Base-by-base conservation (phyloP, 2,329 filamentous ascomycete genomes). In the Neodidymelliopsis sp. region DNA sequence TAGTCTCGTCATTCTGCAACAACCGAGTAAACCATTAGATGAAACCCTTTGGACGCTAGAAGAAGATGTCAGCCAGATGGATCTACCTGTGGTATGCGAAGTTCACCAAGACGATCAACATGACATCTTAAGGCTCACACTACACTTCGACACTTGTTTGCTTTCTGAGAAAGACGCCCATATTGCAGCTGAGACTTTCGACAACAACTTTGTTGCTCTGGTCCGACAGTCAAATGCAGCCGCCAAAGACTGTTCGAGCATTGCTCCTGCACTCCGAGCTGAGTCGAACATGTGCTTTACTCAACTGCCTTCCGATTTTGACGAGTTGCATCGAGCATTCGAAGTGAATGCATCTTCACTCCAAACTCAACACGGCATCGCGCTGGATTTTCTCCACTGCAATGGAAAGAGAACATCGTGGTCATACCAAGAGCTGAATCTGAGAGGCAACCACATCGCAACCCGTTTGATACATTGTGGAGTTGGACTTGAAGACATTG, bases 1-100 rank as follows among this genome's bases (percentile, higher is more conserved):
- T 65, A 89, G 88, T 1, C 74, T 96, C 22, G 76, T 97, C 12
- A 82, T 97, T 37, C 76, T 96, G 9, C 92, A 97, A 65, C 85
- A 87, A 31, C 78, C 82, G 0, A 63, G 77, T 6, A 45, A 56
- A 8, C 53, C 69, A 1, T 66, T 84, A 6, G 74, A 84, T 53
- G 22, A 68, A n/a, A 55, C 63, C 2, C 74, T 84, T 25, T 84
- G 82, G 82, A 74, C 66, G 15, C 60, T 81, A 19, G 62, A 79
- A 34, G 69, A 78, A 8, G 81, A 85, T 35, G 62, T 74, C 38
- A 81, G 83, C 23, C 76, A 81, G 4, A 92, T 92, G 87, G 88
- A 90, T 68, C 76, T 87, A 12, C 89, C 90, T 0, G 69, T 96
- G 30, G 87, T 95, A 10, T 87, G 89, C 54, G 91, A 96, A 66